Base-by-base conservation (phyloP, 371 early-diverging fungal species). In the Lichtheimia ramosa region DNA sequence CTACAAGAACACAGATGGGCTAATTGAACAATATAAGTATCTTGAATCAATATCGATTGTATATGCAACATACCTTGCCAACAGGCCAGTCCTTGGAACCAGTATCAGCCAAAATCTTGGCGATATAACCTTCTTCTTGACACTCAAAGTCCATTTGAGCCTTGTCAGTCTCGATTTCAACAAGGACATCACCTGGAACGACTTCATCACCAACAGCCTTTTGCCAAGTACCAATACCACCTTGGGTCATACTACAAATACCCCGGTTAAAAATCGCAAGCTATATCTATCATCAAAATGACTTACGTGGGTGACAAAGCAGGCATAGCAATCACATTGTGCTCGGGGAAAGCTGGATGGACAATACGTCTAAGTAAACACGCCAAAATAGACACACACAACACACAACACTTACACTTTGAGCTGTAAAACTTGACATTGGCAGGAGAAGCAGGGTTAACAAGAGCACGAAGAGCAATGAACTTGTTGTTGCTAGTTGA, bases 141-240 rank as follows among this genome's bases (percentile, higher is more conserved):
- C 92, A 96, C 81, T 99, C 99, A 77, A 97, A 96, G 75, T 99
- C 99, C 97, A 99, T 98, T 80, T 95, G 96, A 50, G 99, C 99
- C 89, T 99, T 99, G 82, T 99, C 98, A 25, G 99, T 99, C 81
- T 99, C 99, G 59, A 99, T 94, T 79, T 97, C 98, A 48, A 95
- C 95, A 51, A 99, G 79, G 43, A 96, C 94, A 73, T 98, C 98
- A 57, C 99, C 99, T n/a, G 97, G 92, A 34, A 78, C 75, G 59
- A 99, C 75, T 62, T 77, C 83, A 80, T 99, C 99, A 39, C 99
- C 99, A 54, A 94, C 87, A 75, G 90, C 86, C 86, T 97, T 97
- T 71, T 92, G 86, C 97, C 97, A 99, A 58, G 82, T 71, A 49
- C 96, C 96, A 65, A 99, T 86, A 83, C 94, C 97, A 78, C 98